These are phyloP conservation scores for Monoraphidium neglectum DNA, from an alignment of 139 green algal species.

Conservation along the genomic window DNA sequence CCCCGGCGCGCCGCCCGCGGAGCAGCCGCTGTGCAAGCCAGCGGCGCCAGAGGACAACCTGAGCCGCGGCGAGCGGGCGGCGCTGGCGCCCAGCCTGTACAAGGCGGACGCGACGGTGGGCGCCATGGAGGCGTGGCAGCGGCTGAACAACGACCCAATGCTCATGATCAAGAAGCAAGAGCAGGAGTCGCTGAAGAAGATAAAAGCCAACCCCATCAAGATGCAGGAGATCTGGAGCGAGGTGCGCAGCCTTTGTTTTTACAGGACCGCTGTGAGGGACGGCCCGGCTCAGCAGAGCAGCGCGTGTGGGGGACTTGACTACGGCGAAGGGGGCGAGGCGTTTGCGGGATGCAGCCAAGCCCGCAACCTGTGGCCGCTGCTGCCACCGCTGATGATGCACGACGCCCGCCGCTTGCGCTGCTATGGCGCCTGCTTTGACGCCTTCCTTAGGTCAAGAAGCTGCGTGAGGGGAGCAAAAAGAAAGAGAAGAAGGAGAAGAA, in stretches of 20 bases:
- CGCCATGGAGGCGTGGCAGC: slow-evolving; percentile 87
- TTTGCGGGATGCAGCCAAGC: too few species aligned
- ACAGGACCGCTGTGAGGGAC: too few species aligned
- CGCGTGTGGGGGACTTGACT: too few species aligned
- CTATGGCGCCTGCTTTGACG: too few species aligned
- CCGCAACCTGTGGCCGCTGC: too few species aligned
- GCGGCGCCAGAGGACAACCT: slow-evolving; percentile 32
- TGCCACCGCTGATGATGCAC: too few species aligned
- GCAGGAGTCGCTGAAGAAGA: slow-evolving; percentile 60
- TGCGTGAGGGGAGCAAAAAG: slow-evolving; percentile 45
- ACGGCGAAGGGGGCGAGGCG: too few species aligned
- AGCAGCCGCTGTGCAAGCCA: slow-evolving; percentile 69
- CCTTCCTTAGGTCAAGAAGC: slow-evolving; percentile 35
- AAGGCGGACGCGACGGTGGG: slow-evolving; percentile 53
- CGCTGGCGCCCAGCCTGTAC: slow-evolving; percentile 66
- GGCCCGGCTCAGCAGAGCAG: too few species aligned
- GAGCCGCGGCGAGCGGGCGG: slow-evolving; percentile 27
- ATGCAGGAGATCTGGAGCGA: slow-evolving; percentile 63
- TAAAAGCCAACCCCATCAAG: slow-evolving; percentile 75
- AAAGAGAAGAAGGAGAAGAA: slow-evolving; percentile 61
- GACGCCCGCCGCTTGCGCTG: too few species aligned
- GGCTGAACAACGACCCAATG: slow-evolving; percentile 93
- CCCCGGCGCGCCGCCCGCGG: slow-evolving; percentile 56
- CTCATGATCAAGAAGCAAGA: slow-evolving; percentile 84
- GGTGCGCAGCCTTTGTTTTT: slow-evolving; percentile 17